phyloP scores from a whole-genome alignment of 768 basidiomycete species.

The Trametes gibbosa region DNA sequence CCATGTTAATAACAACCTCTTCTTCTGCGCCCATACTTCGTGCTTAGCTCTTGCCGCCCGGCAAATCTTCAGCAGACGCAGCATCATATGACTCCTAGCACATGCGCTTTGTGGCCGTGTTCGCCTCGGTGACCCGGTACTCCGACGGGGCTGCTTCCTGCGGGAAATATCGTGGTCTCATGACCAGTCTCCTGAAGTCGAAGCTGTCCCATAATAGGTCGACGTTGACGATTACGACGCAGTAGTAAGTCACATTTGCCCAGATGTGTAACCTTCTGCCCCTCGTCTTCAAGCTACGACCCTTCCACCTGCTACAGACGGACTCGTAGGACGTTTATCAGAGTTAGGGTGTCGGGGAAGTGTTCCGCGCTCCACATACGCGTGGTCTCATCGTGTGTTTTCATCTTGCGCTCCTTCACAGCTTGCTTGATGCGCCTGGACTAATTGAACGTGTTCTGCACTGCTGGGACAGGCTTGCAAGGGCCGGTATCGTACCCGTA shows the following conservation, averaged over 20 bases:
- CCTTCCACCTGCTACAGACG: not conserved
- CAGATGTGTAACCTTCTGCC: not conserved
- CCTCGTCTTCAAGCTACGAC: not conserved
- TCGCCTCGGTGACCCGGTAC: not conserved
- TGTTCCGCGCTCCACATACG: not conserved
- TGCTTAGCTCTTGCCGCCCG: too few species aligned
- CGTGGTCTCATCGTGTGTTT: not conserved
- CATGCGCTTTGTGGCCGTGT: not conserved
- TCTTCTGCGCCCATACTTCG: too few species aligned
- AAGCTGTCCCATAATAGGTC: not conserved
- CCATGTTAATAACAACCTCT: too few species aligned
- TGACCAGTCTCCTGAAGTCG: not conserved
- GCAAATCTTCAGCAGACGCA: not conserved
- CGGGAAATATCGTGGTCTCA: not conserved
- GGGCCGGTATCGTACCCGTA: not conserved
- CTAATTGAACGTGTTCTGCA: not conserved
- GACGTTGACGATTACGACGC: not conserved
- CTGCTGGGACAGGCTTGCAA: not conserved
- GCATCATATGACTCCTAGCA: not conserved
- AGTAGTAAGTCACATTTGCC: not conserved
- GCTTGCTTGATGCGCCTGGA: not conserved
- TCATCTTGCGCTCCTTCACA: not conserved
- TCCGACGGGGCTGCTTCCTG: slow-evolving; percentile 8
- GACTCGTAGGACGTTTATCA: not conserved
- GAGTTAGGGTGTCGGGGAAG: not conserved